These are phyloP conservation scores for Xylariaceae sp. DNA, from an alignment of 2,329 filamentous ascomycete genomes.

Conservation along the genomic window DNA sequence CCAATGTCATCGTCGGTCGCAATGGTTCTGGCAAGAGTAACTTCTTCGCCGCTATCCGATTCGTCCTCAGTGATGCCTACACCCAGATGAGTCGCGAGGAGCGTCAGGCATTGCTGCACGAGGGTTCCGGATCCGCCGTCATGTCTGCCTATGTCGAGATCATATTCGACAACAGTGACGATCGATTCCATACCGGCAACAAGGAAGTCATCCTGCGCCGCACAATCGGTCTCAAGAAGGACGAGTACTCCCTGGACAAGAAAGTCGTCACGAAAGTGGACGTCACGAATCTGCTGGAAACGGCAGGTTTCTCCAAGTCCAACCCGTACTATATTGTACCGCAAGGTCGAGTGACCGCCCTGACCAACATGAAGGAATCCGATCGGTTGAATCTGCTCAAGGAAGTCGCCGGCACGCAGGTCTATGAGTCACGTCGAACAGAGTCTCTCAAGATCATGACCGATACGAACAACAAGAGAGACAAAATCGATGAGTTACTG, in stretches of 20 bases:
- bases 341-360: conserved; percentile 87
- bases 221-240: conserved; percentile 95
- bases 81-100: conserved; percentile 94
- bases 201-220: conserved; percentile 85
- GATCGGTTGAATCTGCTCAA: conserved; percentile 87
- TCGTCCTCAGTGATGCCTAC: conserved; percentile 96
- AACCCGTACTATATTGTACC: conserved; percentile 99
- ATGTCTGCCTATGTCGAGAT: conserved; percentile 99
- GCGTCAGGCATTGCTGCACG: conserved; percentile 91
- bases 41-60: conserved; percentile 98
- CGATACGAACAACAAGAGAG: conserved; percentile 89
- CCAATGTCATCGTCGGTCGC: conserved; percentile 97
- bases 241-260: conserved; percentile 95
- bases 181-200: conserved; percentile 88
- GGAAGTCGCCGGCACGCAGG: conserved; percentile 96
- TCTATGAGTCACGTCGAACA: conserved; percentile 86
- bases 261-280: conserved; percentile 94
- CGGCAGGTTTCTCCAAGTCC: conserved; percentile 90
- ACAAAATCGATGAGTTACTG: conserved; percentile 89
- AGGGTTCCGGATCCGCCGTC: conserved; percentile 94
- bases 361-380: conserved; percentile 98
- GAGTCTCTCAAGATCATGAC: conserved; percentile 96
- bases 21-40: conserved; percentile 99
- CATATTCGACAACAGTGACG: conserved; percentile 96
- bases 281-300: conserved; percentile 91